These are phyloP conservation scores for Marasmius oreades DNA, from an alignment of 1,284 basidiomycete species.

Conservation along the genomic window DNA sequence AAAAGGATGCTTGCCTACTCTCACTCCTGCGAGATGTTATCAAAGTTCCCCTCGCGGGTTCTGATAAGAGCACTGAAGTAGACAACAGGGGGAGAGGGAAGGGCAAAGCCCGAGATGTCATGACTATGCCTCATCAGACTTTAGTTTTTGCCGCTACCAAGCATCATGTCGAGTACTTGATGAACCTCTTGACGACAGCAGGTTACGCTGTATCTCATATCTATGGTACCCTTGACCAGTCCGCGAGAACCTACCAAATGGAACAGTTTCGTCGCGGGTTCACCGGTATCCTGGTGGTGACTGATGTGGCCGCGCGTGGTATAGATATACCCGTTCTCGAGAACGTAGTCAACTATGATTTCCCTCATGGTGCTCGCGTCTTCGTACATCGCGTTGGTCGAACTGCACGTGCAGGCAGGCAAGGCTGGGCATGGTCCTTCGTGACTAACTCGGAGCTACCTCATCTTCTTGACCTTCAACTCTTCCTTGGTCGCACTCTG, in stretches of 20 bases:
- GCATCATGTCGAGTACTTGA: conserved; percentile 97
- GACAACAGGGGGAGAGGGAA: conserved; percentile 48
- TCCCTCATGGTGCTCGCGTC: conserved; percentile 88
- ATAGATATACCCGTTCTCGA: conserved; percentile 94
- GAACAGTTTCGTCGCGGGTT: conserved; percentile 83
- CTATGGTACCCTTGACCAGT: conserved; percentile 94
- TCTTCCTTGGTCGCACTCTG: conserved; percentile 88
- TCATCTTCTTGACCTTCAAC: conserved; percentile 89
- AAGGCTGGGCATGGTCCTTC: conserved; percentile 96
- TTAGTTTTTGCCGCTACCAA: conserved; percentile 98
- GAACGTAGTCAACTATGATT: conserved; percentile 98
- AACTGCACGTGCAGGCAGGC: conserved; percentile 91
- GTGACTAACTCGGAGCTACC: conserved; percentile 86
- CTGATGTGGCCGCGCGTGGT: conserved; percentile 96
- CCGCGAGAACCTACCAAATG: conserved; percentile 90
- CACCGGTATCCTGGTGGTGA: conserved; percentile 90
- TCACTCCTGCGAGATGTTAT: conserved; percentile 86
- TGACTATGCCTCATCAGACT: conserved; percentile 82
- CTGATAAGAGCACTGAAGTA: conserved; percentile 25
- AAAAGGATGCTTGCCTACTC: conserved; percentile 93
- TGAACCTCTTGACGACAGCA: conserved; percentile 73
- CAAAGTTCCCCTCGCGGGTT: conserved; percentile 61
- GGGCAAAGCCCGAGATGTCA: conserved; percentile 46
- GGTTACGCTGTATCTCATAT: conserved; percentile 97
- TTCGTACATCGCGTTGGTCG: conserved; percentile 98